phyloP scores from a whole-genome alignment of 75 land plant genomes.

The Larix kaempferi region DNA sequence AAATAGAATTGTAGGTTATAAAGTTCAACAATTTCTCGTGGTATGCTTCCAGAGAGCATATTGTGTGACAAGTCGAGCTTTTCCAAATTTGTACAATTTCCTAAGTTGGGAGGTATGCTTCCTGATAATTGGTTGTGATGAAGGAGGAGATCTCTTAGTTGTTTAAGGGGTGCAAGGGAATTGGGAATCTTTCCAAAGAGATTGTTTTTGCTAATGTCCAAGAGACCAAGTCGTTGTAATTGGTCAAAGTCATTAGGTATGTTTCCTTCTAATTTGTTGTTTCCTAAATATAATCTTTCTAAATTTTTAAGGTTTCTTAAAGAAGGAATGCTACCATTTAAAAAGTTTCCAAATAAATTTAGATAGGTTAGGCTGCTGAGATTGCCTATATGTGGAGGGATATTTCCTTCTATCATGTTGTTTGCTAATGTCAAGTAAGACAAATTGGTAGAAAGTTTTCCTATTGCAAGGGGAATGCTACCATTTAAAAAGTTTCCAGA shows the following conservation, averaged over 20 bases:
- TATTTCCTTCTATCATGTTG: slow-evolving; percentile 21
- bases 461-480: too few species aligned
- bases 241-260: slow-evolving; percentile 50
- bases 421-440: neutral
- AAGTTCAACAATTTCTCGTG: too few species aligned
- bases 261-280: slow-evolving; percentile 39
- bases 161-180: slow-evolving; percentile 13
- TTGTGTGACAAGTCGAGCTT: slow-evolving; percentile 15
- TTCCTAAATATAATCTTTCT: slow-evolving; percentile 6
- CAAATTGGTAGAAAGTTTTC: slow-evolving; percentile 10
- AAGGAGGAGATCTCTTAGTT: slow-evolving; percentile 16
- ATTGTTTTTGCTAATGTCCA: slow-evolving; percentile 16
- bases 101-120: slow-evolving; percentile 18
- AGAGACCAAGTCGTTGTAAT: slow-evolving; percentile 19
- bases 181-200: slow-evolving; percentile 26
- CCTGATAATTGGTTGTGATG: slow-evolving; percentile 22
- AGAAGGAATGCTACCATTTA: slow-evolving; percentile 27
- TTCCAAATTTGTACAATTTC: slow-evolving; percentile 11
- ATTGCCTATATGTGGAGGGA: slow-evolving; percentile 27
- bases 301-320: slow-evolving; percentile 28
- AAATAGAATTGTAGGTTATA: too few species aligned
- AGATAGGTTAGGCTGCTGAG: slow-evolving; percentile 20
- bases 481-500: too few species aligned
- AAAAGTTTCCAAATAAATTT: slow-evolving; percentile 20
- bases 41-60: neutral